These are phyloP conservation scores for Vaccinium vitisidaea DNA, from an alignment of 148 eudicot species.

Conservation along the genomic window DNA sequence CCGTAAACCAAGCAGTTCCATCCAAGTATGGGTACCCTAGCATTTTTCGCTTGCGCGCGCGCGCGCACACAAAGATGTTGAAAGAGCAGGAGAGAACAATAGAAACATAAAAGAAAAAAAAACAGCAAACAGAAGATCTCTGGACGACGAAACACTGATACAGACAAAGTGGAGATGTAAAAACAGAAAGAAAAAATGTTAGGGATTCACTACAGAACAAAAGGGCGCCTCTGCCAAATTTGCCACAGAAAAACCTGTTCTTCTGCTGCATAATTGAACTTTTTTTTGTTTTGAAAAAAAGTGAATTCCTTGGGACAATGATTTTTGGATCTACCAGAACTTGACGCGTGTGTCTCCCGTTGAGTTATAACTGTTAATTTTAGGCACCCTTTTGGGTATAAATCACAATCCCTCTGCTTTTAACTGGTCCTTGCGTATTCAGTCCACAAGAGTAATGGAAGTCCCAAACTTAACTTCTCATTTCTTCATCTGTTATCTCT, in stretches of 20 bases:
- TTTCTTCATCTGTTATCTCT: neutral
- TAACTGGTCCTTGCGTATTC: slow-evolving; percentile 4
- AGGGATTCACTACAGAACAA: too few species aligned
- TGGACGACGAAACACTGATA: slow-evolving; percentile 3
- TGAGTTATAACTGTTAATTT: slow-evolving; percentile 14
- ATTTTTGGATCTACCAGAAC: slow-evolving; percentile 29
- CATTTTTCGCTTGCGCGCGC: neutral
- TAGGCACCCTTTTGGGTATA: slow-evolving; percentile 20
- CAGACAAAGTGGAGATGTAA: neutral
- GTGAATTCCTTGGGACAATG: slow-evolving; percentile 19
- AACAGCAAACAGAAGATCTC: slow-evolving; percentile 1
- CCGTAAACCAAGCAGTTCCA: too few species aligned
- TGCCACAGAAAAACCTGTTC: too few species aligned
- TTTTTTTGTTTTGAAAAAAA: neutral
- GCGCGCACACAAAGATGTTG: neutral
- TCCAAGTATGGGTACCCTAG: too few species aligned
- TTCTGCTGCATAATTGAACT: neutral
- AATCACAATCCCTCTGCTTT: slow-evolving; percentile 23
- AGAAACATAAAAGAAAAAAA: neutral
- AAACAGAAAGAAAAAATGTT: slow-evolving; percentile 15
- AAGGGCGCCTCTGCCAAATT: too few species aligned
- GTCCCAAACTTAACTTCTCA: slow-evolving; percentile 16
- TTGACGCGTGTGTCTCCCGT: slow-evolving; percentile 36
- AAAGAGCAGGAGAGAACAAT: neutral
- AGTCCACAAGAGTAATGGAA: neutral